Conservation (phyloP, 2,329 filamentous ascomycete species). For the Colletotrichum tamarilloi region DNA sequence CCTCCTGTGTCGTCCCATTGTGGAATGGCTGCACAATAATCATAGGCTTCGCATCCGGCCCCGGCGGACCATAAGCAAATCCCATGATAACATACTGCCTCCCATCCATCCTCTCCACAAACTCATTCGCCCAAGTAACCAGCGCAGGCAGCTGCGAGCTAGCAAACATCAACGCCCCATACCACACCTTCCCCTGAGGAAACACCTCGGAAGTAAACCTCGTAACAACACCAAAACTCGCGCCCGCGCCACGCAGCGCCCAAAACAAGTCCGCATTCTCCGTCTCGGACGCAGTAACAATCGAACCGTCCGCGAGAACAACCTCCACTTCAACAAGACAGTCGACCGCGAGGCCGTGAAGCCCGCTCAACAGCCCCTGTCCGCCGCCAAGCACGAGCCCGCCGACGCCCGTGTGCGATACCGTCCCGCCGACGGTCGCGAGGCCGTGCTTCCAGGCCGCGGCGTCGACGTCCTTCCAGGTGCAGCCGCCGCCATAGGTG, state of each 20-base stretch:
- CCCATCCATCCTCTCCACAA: conserved; percentile 43
- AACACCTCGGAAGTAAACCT: conserved; percentile 49
- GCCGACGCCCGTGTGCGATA: conserved; percentile 71
- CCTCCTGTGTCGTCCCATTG: conserved; percentile 50
- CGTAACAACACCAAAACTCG: conserved; percentile 56
- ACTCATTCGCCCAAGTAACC: conserved; percentile 41
- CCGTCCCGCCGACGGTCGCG: conserved; percentile 70
- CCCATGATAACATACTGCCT: conserved; percentile 27
- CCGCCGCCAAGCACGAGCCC: conserved; percentile 69
- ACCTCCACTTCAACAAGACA: conserved; percentile 51
- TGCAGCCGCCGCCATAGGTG: conserved; percentile 59
- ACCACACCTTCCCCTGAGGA: conserved; percentile 46
- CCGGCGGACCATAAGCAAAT: conserved; percentile 40
- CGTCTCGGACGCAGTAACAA: conserved; percentile 51
- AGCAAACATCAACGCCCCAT: conserved; percentile 42
- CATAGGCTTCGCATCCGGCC: conserved; percentile 41
- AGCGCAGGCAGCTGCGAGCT: conserved; percentile 41
- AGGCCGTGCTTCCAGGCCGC: conserved; percentile 61
- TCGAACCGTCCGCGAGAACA: conserved; percentile 50
- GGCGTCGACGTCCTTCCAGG: conserved; percentile 66
- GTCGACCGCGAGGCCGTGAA: conserved; percentile 62
- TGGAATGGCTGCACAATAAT: conserved; percentile 45
- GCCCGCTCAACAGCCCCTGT: conserved; percentile 66
- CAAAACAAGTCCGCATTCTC: conserved; percentile 57
- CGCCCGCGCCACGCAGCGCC: conserved; percentile 53